Evolutionary conservation across 2,329 filamentous ascomycete genomes (phyloP).

Genomic region (Onygenales sp.): DNA sequence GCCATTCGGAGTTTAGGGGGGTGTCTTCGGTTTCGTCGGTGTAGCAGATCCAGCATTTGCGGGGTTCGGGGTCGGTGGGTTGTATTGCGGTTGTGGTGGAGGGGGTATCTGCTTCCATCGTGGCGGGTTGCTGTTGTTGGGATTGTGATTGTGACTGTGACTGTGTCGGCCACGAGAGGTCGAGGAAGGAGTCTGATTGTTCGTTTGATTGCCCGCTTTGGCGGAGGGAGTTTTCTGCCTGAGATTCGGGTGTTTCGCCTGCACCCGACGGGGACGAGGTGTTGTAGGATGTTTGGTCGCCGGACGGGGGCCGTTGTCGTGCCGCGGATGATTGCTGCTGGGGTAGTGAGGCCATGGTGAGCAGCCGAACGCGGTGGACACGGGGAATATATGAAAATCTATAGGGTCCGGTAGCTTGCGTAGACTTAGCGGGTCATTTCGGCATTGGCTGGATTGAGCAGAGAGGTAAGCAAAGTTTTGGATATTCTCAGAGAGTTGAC

Average conservation of each 20-base stretch:
- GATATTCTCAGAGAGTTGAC: too few species aligned
- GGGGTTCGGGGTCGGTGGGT: constrained; percentile 25
- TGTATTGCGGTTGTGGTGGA: constrained; percentile 3
- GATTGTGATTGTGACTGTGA: constrained; percentile 7
- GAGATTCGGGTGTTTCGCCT: constrained; percentile 3
- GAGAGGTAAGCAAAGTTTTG: too few species aligned
- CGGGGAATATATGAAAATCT: background rate
- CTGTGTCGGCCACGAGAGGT: background rate
- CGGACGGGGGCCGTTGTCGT: constrained; percentile 16
- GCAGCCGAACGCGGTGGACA: background rate
- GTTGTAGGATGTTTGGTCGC: constrained; percentile 9
- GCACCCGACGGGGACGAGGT: constrained; percentile 13
- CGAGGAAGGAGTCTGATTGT: constrained; percentile 8
- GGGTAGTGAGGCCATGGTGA: constrained; percentile 25
- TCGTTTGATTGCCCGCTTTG: constrained; percentile 14
- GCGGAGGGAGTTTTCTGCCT: background rate
- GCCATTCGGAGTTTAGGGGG: constrained; percentile 58
- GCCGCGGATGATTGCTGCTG: constrained; percentile 21
- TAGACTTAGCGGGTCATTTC: too few species aligned
- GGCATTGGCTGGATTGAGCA: too few species aligned
- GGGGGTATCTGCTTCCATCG: background rate
- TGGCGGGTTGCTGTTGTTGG: constrained; percentile 3
- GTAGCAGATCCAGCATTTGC: constrained; percentile 62
- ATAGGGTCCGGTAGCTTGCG: background rate
- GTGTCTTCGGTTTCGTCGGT: constrained; percentile 55